Percentiles rank a stretch among this genome's conserved stretches.
phyloP scores from a whole-genome alignment of 371 early-diverging fungal species.

The Mortierella sp. region DNA sequence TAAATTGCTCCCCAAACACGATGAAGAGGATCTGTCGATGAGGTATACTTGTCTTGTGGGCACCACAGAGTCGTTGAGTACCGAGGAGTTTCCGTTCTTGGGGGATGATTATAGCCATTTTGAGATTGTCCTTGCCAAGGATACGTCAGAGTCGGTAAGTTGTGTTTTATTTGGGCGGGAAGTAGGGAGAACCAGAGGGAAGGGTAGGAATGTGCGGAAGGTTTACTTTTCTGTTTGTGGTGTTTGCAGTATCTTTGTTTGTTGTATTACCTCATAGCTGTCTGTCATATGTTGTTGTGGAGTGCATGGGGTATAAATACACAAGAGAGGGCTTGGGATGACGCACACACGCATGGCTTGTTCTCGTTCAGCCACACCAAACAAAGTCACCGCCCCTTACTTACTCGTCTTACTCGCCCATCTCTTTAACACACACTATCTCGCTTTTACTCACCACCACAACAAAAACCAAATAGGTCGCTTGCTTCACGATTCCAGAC shows the following conservation, averaged over 20 bases:
- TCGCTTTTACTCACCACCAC: background rate
- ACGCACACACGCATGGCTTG: too few species aligned
- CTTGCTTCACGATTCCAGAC: conserved; percentile 42
- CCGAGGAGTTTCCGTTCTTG: conserved; percentile 19
- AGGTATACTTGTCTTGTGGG: conserved; percentile 35
- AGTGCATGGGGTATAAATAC: background rate
- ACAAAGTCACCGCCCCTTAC: background rate
- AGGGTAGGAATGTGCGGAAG: too few species aligned
- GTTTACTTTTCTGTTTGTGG: background rate
- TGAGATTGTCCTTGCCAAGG: conserved; percentile 41
- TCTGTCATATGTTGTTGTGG: background rate
- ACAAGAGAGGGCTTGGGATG: background rate
- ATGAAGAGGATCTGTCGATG: conserved; percentile 30
- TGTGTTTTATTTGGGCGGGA: background rate
- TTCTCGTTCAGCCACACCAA: background rate
- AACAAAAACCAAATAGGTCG: conserved; percentile 10
- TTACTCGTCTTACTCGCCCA: background rate
- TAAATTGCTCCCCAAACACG: conserved; percentile 25
- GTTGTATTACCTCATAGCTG: background rate
- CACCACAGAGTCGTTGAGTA: conserved; percentile 27
- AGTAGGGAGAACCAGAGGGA: too few species aligned
- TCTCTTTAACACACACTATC: background rate
- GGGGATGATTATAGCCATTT: conserved; percentile 22
- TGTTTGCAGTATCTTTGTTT: background rate
- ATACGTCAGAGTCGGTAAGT: conserved; percentile 41